Conservation (phyloP, 148 eudicot species). For the Tetragonia tetragonoides region DNA sequence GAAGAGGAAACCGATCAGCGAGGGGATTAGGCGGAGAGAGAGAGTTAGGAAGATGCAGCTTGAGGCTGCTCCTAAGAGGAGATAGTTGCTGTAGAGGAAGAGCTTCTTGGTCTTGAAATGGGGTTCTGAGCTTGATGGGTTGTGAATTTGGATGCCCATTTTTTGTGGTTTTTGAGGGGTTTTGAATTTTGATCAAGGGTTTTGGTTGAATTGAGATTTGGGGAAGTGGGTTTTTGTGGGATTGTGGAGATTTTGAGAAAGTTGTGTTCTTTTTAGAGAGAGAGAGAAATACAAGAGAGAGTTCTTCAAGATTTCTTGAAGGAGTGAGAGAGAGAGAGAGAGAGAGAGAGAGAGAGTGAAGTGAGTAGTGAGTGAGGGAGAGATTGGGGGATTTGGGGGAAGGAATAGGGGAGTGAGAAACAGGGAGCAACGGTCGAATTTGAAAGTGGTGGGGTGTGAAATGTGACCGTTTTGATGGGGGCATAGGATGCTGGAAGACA, state of each 20-base stretch:
- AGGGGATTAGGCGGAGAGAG: slow-evolving; percentile 61
- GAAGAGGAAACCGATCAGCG: slow-evolving; percentile 50
- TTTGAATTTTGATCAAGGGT: slow-evolving; percentile 1
- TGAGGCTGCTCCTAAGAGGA: slow-evolving; percentile 51
- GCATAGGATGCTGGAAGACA: slow-evolving; percentile 8
- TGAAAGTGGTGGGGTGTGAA: slow-evolving; percentile 12
- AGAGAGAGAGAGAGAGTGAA: neutral
- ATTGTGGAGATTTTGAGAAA: neutral
- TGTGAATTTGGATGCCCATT: slow-evolving; percentile 26
- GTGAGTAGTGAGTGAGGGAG: neutral
- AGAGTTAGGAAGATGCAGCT: slow-evolving; percentile 66
- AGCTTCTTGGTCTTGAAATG: slow-evolving; percentile 44
- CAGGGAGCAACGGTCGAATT: slow-evolving; percentile 33
- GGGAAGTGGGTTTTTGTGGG: slow-evolving; percentile 4
- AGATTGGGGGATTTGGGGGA: neutral
- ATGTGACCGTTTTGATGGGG: slow-evolving; percentile 36
- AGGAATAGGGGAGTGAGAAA: slow-evolving; percentile 18
- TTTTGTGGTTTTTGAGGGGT: neutral
- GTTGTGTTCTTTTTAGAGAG: neutral
- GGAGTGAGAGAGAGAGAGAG: slow-evolving; percentile 1
- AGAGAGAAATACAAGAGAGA: neutral
- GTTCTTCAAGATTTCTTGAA: slow-evolving; percentile 19
- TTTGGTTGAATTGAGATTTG: neutral
- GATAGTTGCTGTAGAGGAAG: slow-evolving; percentile 54
- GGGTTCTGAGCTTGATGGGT: slow-evolving; percentile 29